Percentiles rank a stretch among this genome's conserved stretches.
These are phyloP conservation scores for Plasmodium fragile DNA, from an alignment of 169 alveolate species.

Conservation along the genomic window DNA sequence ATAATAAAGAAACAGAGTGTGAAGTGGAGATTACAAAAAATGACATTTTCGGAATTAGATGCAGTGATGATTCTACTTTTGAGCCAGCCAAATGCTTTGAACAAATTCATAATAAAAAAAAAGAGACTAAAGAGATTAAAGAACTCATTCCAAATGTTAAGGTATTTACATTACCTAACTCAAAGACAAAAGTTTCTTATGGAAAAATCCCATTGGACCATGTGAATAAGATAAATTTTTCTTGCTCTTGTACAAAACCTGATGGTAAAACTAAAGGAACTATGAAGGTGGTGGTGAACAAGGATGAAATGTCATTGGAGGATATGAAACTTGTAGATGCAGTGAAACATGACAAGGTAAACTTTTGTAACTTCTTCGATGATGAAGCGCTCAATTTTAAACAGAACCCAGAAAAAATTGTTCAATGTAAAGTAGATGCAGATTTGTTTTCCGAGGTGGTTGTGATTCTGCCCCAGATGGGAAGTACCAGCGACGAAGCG, in stretches of 20 bases:
- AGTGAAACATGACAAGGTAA: not conserved
- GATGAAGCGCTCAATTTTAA: conserved; percentile 8
- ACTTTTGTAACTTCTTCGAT: conserved; percentile 53
- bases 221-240: conserved; percentile 17
- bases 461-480: conserved; percentile 21
- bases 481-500: not conserved
- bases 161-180: not conserved
- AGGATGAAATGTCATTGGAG: conserved; percentile 12
- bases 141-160: conserved; percentile 40
- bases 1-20: not conserved
- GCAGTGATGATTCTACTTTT: conserved; percentile 2
- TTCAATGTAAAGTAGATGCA: conserved; percentile 48
- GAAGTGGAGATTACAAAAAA: not conserved
- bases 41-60: conserved; percentile 39
- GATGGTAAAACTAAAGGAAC: not conserved
- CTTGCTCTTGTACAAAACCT: conserved; percentile 26
- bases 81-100: conserved; percentile 46
- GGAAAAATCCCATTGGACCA: conserved; percentile 45
- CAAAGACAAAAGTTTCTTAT: conserved; percentile 23
- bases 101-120: conserved; percentile 2
- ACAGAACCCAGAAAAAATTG: not conserved
- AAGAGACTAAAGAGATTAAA: not conserved
- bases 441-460: conserved; percentile 48
- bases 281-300: conserved; percentile 20
- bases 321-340: conserved; percentile 1